These are phyloP conservation scores for Vinca major DNA, from an alignment of 305 asterid species.

Conservation along the genomic window DNA sequence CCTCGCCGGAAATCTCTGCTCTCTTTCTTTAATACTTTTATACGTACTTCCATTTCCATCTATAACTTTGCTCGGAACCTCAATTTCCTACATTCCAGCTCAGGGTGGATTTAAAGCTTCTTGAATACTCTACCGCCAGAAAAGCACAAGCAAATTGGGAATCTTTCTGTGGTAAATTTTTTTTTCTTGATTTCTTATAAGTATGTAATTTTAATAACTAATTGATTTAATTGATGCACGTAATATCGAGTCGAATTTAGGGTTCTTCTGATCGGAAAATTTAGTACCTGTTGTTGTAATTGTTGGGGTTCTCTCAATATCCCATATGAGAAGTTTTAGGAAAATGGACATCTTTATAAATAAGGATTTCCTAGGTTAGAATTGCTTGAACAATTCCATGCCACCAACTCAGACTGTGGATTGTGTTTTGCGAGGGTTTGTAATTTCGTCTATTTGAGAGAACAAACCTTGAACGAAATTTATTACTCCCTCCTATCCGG, in stretches of 20 bases:
- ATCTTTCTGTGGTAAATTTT: conserved; percentile 1
- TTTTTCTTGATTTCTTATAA: not conserved
- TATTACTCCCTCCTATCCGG: too few species aligned
- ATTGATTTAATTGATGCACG: not conserved
- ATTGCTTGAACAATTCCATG: too few species aligned
- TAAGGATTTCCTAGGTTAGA: too few species aligned
- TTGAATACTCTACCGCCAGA: not conserved
- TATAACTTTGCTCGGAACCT: not conserved
- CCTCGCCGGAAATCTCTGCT: not conserved
- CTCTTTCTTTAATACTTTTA: not conserved
- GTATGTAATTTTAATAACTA: not conserved
- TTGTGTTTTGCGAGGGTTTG: too few species aligned
- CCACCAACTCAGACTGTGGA: too few species aligned
- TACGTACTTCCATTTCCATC: not conserved
- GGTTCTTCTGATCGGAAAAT: not conserved
- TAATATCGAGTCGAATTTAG: not conserved
- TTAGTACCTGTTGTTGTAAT: not conserved
- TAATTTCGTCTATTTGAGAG: too few species aligned
- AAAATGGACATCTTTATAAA: too few species aligned
- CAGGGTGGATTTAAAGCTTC: not conserved
- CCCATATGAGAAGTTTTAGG: too few species aligned
- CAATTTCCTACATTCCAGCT: not conserved
- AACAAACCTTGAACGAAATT: too few species aligned
- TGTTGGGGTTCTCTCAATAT: too few species aligned
- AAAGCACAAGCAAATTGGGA: not conserved